phyloP scores from a whole-genome alignment of 495 filamentous ascomycete genomes.

The Massariosphaeria phaeospora region DNA sequence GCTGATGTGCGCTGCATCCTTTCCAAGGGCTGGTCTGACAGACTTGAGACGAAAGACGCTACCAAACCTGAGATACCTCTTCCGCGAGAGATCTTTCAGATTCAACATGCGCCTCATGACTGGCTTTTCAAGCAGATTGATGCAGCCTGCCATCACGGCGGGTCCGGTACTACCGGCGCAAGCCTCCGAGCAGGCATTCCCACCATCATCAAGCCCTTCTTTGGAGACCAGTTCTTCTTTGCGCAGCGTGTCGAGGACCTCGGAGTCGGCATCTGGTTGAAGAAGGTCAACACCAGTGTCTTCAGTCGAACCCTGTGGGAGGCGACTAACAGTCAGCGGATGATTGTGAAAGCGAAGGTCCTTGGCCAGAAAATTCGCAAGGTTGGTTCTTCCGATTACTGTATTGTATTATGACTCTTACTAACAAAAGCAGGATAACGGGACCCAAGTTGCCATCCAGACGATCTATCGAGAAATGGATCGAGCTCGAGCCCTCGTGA shows the following conservation, averaged over 20 bases:
- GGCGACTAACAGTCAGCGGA: constrained; percentile 77
- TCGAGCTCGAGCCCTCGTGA: constrained; percentile 85
- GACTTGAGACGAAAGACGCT: constrained; percentile 58
- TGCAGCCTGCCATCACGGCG: constrained; percentile 90
- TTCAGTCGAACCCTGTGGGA: constrained; percentile 90
- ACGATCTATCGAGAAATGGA: constrained; percentile 93
- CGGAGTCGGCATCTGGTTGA: constrained; percentile 84
- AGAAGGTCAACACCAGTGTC: constrained; percentile 75
- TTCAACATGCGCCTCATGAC: constrained; percentile 89
- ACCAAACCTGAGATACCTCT: constrained; percentile 63
- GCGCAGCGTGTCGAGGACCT: constrained; percentile 83
- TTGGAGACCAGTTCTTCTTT: constrained; percentile 97
- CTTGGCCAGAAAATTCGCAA: constrained; percentile 81
- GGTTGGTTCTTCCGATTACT: constrained; percentile 47
- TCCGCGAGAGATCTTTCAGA: constrained; percentile 76
- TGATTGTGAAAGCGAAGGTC: constrained; percentile 77
- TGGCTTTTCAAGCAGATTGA: constrained; percentile 95
- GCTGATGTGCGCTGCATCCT: constrained; percentile 93
- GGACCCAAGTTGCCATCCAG: constrained; percentile 83
- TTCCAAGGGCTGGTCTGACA: constrained; percentile 99
- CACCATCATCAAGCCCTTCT: constrained; percentile 94
- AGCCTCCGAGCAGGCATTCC: constrained; percentile 88
- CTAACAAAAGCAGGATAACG: constrained; percentile 62
- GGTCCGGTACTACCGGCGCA: constrained; percentile 91
- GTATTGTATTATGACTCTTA: neutral